Evolutionary conservation across 148 eudicot genomes (phyloP), one percentile per base, ranked within the genome.

Genomic region (Rheum nobile): DNA sequence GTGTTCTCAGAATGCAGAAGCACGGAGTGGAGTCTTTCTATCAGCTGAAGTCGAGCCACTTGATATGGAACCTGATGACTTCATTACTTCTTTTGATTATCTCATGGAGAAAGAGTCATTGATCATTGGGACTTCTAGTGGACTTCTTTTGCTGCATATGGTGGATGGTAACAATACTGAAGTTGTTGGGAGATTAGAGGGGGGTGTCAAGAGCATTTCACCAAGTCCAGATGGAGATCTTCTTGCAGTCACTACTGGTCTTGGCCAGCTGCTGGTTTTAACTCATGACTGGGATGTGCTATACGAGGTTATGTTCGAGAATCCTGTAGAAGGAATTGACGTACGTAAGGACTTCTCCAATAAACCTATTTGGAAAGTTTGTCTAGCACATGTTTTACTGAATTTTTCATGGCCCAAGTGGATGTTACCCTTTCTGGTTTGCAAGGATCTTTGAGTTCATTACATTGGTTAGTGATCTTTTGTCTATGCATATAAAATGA

Each of bases 191-290:
- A 84, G 81, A 77, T 89, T 95, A 75, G 97, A 95, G 75, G 97
- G 98, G 71, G 98, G 98, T 68, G 96, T 95, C 54, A 88, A 84
- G 83, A 90, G 93, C 85, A 84, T 95, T 63, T 87, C 93, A n/a
- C 89, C 97, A 28, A 95, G 98, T 81, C 98, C 98, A 29, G 97
- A 95, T 80, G 98, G 98, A 47, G 97, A 91, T 84, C 83, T 95
- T 78, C 93, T 91, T 71, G 91, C 88, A 39, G 83, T 95, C 71
- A 80, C 91, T 43, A 88, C 97, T 75, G 97, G 96, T 75, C 84
- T 87, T 48, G 90, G 97, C 67, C 93, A 95, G 85, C 78, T 91
- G 52, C 79, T 95, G 63, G 89, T 95, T 71, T 90, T 95, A 91
- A 91, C 96, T 83, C 93, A 85, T 81, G 98, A 87, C 80, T 95